Percentiles rank a stretch among this genome's conserved stretches.
Evolutionary conservation across 2,329 filamentous ascomycete genomes (phyloP).

Genomic region (Arthrobotrys sinensis): DNA sequence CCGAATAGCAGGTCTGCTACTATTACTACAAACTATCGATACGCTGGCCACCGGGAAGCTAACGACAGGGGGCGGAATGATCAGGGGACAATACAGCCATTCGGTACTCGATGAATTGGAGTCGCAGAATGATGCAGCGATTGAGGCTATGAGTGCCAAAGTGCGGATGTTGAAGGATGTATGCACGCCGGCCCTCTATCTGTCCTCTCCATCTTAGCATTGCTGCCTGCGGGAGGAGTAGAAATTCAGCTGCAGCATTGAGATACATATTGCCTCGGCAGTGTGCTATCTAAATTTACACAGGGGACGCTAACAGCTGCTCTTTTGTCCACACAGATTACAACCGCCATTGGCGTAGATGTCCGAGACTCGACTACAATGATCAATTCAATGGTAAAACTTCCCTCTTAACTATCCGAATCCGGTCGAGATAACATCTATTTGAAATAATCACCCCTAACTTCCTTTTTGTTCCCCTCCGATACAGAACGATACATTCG

Average conservation of each 20-base stretch:
- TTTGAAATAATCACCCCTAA: slow-evolving; percentile 2
- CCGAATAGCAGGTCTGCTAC: slow-evolving; percentile 73
- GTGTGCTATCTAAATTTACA: slow-evolving; percentile 7
- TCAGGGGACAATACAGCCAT: slow-evolving; percentile 89
- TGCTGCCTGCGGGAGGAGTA: slow-evolving; percentile 5
- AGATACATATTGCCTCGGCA: background rate
- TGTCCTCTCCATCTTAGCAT: slow-evolving; percentile 20
- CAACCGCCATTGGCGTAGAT: slow-evolving; percentile 92
- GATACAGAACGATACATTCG: slow-evolving; percentile 83
- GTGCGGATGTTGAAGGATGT: slow-evolving; percentile 91
- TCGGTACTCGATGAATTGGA: slow-evolving; percentile 93
- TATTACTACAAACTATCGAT: background rate
- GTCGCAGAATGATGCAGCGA: slow-evolving; percentile 92
- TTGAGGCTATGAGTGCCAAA: slow-evolving; percentile 91
- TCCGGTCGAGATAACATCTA: background rate
- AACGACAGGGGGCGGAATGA: background rate
- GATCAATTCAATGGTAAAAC: slow-evolving; percentile 82
- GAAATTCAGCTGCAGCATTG: slow-evolving; percentile 8
- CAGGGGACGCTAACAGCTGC: slow-evolving; percentile 17
- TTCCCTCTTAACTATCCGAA: background rate
- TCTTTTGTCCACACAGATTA: slow-evolving; percentile 75
- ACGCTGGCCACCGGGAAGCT: background rate
- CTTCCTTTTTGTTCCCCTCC: background rate
- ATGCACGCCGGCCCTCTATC: slow-evolving; percentile 66
- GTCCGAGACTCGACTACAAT: slow-evolving; percentile 90